Conservation (phyloP, 2,329 filamentous ascomycete species). For the Paecilomyces dactylethromorphus region DNA sequence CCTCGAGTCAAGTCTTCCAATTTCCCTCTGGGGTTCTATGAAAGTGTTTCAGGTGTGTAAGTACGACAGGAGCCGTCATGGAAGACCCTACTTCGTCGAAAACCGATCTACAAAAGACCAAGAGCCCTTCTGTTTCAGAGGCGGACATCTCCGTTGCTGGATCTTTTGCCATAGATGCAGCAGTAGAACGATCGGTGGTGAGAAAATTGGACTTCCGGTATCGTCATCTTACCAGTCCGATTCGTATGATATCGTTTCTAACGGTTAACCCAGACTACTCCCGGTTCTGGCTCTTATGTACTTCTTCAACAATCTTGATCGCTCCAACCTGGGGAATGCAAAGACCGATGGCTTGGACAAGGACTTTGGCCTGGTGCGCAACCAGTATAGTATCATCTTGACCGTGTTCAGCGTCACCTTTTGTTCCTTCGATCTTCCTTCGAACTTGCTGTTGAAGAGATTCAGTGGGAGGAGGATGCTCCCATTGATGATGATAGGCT, state of each 20-base stretch:
- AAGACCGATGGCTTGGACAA: conserved; percentile 33
- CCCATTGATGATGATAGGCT: background rate
- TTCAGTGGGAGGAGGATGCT: conserved; percentile 9
- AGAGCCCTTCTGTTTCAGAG: background rate
- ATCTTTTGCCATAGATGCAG: background rate
- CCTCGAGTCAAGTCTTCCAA: background rate
- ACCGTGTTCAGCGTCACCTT: conserved; percentile 62
- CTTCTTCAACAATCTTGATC: conserved; percentile 43
- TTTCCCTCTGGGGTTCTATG: background rate
- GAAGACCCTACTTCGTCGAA: background rate
- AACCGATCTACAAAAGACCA: background rate
- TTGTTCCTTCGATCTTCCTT: conserved; percentile 11
- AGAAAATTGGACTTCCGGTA: background rate
- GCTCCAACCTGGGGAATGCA: conserved; percentile 30
- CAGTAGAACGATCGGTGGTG: background rate
- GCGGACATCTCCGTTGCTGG: background rate
- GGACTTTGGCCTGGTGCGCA: conserved; percentile 46
- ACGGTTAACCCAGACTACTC: conserved; percentile 23
- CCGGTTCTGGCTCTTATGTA: conserved; percentile 52
- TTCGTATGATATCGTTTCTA: background rate
- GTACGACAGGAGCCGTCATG: background rate
- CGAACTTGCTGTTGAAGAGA: conserved; percentile 8
- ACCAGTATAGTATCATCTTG: conserved; percentile 59
- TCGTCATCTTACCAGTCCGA: background rate
- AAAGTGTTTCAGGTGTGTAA: background rate